These are phyloP conservation scores for Emericellopsis cladophorae DNA, from an alignment of 2,329 filamentous ascomycete species.

Conservation along the genomic window DNA sequence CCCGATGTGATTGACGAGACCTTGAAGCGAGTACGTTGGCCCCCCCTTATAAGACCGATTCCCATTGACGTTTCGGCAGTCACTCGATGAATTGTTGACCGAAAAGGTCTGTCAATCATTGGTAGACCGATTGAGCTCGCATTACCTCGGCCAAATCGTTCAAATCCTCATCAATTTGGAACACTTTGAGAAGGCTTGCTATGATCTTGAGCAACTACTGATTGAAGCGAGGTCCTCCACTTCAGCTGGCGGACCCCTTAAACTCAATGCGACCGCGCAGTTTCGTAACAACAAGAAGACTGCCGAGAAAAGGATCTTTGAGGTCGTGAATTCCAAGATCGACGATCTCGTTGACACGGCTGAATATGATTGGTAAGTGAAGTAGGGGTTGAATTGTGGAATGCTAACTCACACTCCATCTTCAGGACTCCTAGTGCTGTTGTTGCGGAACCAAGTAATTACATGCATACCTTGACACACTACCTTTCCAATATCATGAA, in stretches of 20 bases:
- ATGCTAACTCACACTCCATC: background rate
- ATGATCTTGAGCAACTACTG: slow-evolving; percentile 76
- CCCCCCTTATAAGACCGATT: slow-evolving; percentile 2
- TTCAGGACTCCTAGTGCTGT: slow-evolving; percentile 39
- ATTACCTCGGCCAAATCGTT: slow-evolving; percentile 95
- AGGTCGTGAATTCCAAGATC: slow-evolving; percentile 96
- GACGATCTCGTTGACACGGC: slow-evolving; percentile 94
- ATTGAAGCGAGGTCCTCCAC: slow-evolving; percentile 74
- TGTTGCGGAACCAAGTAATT: slow-evolving; percentile 68
- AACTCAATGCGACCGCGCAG: slow-evolving; percentile 69
- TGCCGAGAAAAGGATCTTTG: slow-evolving; percentile 94
- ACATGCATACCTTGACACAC: slow-evolving; percentile 88
- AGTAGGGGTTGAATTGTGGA: background rate
- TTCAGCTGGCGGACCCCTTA: slow-evolving; percentile 67
- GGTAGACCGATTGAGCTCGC: slow-evolving; percentile 76
- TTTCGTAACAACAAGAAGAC: slow-evolving; percentile 89
- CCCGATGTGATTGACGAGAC: slow-evolving; percentile 85
- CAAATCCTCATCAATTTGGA: slow-evolving; percentile 97
- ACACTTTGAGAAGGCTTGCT: slow-evolving; percentile 89
- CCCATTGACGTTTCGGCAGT: slow-evolving; percentile 30
- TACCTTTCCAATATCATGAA: slow-evolving; percentile 96
- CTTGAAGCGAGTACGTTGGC: slow-evolving; percentile 51
- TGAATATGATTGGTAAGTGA: slow-evolving; percentile 76
- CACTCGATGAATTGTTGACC: slow-evolving; percentile 87
- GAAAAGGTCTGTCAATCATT: slow-evolving; percentile 85